Evolutionary conservation across 2,329 filamentous ascomycete genomes (phyloP).

Genomic region (Rasamsonia emersonii): DNA sequence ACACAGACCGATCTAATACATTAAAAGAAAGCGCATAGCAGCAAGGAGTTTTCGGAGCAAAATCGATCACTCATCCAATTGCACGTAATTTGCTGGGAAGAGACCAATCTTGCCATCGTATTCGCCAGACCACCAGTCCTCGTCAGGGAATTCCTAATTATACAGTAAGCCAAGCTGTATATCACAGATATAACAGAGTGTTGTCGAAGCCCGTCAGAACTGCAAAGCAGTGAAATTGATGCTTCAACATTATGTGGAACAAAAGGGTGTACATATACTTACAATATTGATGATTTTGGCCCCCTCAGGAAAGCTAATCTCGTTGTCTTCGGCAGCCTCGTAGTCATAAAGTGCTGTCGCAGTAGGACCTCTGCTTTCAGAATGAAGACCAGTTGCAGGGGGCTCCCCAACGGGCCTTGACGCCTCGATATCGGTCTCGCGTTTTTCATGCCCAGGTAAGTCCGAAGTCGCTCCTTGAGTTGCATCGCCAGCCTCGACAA

Average conservation of each 20-base stretch:
- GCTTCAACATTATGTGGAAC: neutral
- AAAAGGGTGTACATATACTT: constrained; percentile 35
- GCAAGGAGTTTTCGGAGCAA: too few relatives aligned
- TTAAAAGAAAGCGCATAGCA: too few relatives aligned
- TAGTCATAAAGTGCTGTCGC: constrained; percentile 92
- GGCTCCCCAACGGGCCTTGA: constrained; percentile 10
- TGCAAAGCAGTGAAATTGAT: too few relatives aligned
- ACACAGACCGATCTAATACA: too few relatives aligned
- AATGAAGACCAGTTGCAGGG: constrained; percentile 21
- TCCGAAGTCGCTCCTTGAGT: constrained; percentile 18
- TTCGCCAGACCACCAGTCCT: constrained; percentile 97
- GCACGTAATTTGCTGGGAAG: constrained; percentile 55
- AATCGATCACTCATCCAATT: constrained; percentile 30
- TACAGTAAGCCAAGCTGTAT: constrained; percentile 17
- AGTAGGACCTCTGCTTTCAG: constrained; percentile 45
- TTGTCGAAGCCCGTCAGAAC: too few relatives aligned
- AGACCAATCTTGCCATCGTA: constrained; percentile 72
- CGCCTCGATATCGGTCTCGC: constrained; percentile 29
- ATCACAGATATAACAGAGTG: too few relatives aligned
- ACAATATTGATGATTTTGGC: constrained; percentile 72
- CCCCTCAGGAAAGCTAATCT: constrained; percentile 77
- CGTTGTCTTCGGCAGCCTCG: constrained; percentile 91
- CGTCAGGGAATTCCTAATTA: constrained; percentile 82
- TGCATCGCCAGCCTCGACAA: constrained; percentile 54
- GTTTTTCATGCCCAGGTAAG: constrained; percentile 17